Evolutionary conservation across 352 stramenopile species (phyloP).

Genomic region (Globisporangium spiculum): DNA sequence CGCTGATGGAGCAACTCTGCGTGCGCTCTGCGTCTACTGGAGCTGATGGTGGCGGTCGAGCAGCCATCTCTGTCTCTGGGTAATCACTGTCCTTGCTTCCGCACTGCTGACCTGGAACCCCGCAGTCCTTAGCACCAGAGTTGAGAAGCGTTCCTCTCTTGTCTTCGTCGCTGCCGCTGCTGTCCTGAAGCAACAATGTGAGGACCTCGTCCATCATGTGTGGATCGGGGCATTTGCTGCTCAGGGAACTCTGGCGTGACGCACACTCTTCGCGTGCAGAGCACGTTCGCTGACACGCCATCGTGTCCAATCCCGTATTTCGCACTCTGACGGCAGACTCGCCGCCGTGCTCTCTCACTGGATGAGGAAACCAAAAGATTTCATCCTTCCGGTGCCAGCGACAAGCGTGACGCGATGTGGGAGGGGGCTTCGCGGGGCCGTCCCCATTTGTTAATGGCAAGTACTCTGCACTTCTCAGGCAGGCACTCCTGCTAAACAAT

Average conservation of each 20-base stretch:
- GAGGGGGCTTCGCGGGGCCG: too few relatives aligned
- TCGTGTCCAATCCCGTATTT: not conserved
- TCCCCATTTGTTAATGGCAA: too few relatives aligned
- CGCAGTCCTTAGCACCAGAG: not conserved
- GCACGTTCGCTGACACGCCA: not conserved
- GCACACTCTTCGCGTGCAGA: not conserved
- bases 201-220: slow-evolving; percentile 3
- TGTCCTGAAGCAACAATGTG: not conserved
- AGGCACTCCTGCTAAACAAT: too few relatives aligned
- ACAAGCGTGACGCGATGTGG: too few relatives aligned
- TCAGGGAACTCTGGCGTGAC: not conserved
- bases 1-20: too few relatives aligned
- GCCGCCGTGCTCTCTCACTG: too few relatives aligned
- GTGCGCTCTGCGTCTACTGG: not conserved
- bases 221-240: not conserved
- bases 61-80: too few relatives aligned
- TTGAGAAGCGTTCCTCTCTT: not conserved
- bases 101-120: too few relatives aligned
- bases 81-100: not conserved
- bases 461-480: too few relatives aligned
- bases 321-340: too few relatives aligned
- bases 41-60: not conserved
- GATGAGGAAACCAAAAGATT: too few relatives aligned
- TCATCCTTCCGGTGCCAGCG: too few relatives aligned
- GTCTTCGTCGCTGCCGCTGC: slow-evolving; percentile 6